phyloP scores from a whole-genome alignment of 2,329 filamentous ascomycete genomes.

The Bipolaris sorokiniana region DNA sequence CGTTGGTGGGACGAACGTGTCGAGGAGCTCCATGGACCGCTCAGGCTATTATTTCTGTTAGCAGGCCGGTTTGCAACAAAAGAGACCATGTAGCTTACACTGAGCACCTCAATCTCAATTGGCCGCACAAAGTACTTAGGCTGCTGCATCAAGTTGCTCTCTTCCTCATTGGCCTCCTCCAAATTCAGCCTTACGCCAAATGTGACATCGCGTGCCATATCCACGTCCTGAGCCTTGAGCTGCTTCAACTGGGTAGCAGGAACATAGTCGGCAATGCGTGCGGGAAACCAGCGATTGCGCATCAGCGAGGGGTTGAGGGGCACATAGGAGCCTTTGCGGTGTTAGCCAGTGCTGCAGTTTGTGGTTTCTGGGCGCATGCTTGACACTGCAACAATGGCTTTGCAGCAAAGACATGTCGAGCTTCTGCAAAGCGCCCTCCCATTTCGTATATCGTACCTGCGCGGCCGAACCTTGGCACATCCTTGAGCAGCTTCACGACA shows the following conservation, averaged over 20 bases:
- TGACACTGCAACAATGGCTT: constrained; percentile 2
- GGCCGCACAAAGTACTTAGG: constrained; percentile 43
- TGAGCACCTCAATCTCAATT: constrained; percentile 51
- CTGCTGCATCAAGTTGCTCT: constrained; percentile 23
- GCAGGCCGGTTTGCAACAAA: constrained; percentile 2
- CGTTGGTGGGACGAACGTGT: constrained; percentile 54
- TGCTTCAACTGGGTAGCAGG: constrained; percentile 53
- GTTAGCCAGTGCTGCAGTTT: constrained; percentile 24
- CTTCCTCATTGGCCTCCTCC: constrained; percentile 37
- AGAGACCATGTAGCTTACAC: constrained; percentile 34
- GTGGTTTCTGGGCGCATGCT: background rate
- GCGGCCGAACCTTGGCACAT: constrained; percentile 59
- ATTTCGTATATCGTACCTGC: constrained; percentile 35
- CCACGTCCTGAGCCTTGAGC: constrained; percentile 53
- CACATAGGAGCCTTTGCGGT: constrained; percentile 56
- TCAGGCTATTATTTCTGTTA: constrained; percentile 45
- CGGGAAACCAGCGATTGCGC: constrained; percentile 62
- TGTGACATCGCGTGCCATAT: constrained; percentile 55
- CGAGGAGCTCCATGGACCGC: constrained; percentile 56
- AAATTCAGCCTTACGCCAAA: constrained; percentile 48
- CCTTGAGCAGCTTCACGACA: constrained; percentile 59
- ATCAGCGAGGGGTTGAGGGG: constrained; percentile 60
- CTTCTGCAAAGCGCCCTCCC: background rate
- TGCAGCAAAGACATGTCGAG: background rate
- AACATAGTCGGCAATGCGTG: constrained; percentile 60